phyloP scores from a whole-genome alignment of 768 basidiomycete genomes.

The Gymnopilus junonius region DNA sequence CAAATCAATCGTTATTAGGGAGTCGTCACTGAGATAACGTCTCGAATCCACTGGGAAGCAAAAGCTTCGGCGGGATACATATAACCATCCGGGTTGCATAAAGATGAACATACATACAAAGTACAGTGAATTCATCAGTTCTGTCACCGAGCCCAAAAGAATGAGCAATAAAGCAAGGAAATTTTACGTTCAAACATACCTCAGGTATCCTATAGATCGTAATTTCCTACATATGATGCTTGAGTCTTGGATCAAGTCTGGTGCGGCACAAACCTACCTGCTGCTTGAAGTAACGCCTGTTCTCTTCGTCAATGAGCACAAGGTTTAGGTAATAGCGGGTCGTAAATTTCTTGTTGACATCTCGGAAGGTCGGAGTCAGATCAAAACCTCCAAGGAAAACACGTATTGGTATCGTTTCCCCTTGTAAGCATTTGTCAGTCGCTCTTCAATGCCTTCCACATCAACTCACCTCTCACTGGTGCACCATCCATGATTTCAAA shows the following conservation, averaged over 20 bases:
- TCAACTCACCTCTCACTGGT: constrained; percentile 81
- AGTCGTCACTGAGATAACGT: too few relatives aligned
- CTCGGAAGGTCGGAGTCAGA: constrained; percentile 96
- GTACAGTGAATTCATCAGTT: constrained; percentile 21
- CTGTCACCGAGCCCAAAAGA: neutral
- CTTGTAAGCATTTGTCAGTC: constrained; percentile 41
- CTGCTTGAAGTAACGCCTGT: constrained; percentile 96
- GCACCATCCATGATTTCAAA: constrained; percentile 99
- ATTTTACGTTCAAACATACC: constrained; percentile 41
- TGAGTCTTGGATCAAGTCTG: neutral
- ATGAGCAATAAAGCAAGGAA: neutral
- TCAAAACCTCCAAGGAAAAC: constrained; percentile 98
- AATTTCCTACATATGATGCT: constrained; percentile 60
- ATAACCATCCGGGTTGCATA: constrained; percentile 13
- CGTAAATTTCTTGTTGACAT: constrained; percentile 99
- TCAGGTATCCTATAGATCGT: constrained; percentile 91
- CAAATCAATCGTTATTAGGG: too few relatives aligned
- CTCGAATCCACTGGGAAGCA: too few relatives aligned
- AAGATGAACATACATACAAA: constrained; percentile 23
- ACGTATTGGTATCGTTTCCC: constrained; percentile 97
- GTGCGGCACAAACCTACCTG: constrained; percentile 53
- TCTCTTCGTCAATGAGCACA: constrained; percentile 97
- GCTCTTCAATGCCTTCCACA: neutral
- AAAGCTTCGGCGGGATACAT: neutral
- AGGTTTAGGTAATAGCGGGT: constrained; percentile 97